Percentiles rank a stretch among this genome's conserved stretches.
phyloP scores from a whole-genome alignment of 202 grass and related monocot genomes.

The Zoysia matrella region DNA sequence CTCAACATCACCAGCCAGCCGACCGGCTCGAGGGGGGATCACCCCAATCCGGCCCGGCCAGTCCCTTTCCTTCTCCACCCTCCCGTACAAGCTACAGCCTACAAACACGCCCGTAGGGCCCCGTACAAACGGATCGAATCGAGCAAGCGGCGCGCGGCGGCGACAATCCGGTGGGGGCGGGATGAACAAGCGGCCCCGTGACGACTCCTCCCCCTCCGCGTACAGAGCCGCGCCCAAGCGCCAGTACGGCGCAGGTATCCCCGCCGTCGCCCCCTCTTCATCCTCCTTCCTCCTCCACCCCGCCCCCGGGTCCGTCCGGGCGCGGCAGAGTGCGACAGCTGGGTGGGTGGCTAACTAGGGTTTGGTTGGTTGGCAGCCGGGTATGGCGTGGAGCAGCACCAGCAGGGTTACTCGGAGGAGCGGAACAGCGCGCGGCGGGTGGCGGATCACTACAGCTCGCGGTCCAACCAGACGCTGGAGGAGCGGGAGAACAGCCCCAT shows the following conservation, averaged over 20 bases:
- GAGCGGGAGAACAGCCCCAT: constrained; percentile 94
- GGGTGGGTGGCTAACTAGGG: constrained; percentile 21
- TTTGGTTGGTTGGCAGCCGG: constrained; percentile 33
- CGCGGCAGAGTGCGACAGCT: background rate
- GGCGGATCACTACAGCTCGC: constrained; percentile 94
- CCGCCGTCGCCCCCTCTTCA: background rate
- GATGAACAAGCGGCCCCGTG: constrained; percentile 58
- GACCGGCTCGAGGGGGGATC: background rate
- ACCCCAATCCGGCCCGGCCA: background rate
- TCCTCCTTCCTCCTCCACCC: background rate
- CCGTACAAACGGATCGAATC: background rate
- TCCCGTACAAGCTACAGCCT: background rate
- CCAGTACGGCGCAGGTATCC: constrained; percentile 51
- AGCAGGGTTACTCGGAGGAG: constrained; percentile 55
- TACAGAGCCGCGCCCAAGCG: constrained; percentile 45
- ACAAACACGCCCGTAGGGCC: too few relatives aligned
- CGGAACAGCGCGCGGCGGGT: constrained; percentile 58
- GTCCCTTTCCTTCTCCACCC: too few relatives aligned
- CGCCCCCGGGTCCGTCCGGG: background rate
- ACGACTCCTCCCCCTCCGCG: constrained; percentile 43
- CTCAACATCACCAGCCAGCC: too few relatives aligned
- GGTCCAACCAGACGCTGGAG: constrained; percentile 97
- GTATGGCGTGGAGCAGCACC: constrained; percentile 1
- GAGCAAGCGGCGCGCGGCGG: background rate
- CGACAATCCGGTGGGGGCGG: background rate